Conservation (phyloP, 805 yeast genomes). For the Metschnikowia lachancei region DNA sequence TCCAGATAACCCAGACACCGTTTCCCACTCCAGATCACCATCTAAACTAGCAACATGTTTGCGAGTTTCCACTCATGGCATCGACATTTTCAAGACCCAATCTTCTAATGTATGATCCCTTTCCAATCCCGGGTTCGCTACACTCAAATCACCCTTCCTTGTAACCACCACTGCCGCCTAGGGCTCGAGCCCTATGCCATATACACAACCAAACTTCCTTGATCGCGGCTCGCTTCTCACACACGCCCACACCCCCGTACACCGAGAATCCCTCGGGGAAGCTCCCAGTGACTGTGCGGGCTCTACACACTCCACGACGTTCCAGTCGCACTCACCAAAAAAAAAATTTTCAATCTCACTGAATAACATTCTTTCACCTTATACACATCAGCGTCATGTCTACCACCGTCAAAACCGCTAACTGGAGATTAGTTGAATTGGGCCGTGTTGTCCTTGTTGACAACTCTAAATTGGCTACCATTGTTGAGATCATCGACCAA, state of each 20-base stretch:
- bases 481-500: conserved; percentile 99
- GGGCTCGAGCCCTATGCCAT: conserved; percentile 21
- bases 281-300: neutral
- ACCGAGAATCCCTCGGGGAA: neutral
- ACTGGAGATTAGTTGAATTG: conserved; percentile 99
- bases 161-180: no score
- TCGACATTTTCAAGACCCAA: no score
- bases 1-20: no score
- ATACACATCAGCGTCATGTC: conserved; percentile 21
- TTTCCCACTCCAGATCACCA: no score
- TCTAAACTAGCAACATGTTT: no score
- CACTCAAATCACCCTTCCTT: no score
- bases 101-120: no score
- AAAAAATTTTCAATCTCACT: conserved; percentile 18
- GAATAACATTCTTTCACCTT: conserved; percentile 12
- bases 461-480: conserved; percentile 90
- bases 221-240: neutral
- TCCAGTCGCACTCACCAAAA: conserved; percentile 17
- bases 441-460: conserved; percentile 95
- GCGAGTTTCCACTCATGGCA: no score
- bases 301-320: conserved; percentile 15
- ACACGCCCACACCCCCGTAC: conserved; percentile 9
- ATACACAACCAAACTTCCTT: conserved; percentile 1
- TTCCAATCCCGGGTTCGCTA: no score
- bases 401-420: conserved; percentile 85